Evolutionary conservation across 2,329 filamentous ascomycete genomes (phyloP), one percentile per base, ranked within the genome.

Genomic region (Diaporthe citrichinensis): DNA sequence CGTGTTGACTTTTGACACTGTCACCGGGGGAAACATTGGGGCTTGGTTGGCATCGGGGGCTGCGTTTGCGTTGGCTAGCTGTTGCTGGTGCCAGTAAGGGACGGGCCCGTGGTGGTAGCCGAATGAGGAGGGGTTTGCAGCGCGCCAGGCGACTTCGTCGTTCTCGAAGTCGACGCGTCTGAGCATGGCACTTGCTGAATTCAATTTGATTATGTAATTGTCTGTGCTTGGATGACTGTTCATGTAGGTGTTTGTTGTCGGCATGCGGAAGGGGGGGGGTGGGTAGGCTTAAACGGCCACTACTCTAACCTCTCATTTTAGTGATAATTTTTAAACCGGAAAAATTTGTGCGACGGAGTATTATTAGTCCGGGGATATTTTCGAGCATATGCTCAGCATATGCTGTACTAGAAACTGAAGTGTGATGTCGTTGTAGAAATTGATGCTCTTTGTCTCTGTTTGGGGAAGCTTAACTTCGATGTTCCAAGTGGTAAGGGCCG

Each of bases 1-100:
- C 3, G 49, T 68, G 15, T 53, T 68, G 65, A 28, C 65, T 20
- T 68, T 67, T 0, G 62, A 68, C 7, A 36, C 4, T 12, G 14
- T 25, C 1, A 36, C 5, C 0, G 44, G 23, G 7, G 10, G 4
- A 12, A 15, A n/a, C 7, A 14, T 2, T 3, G 15, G 12, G 2
- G 15, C 9, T 8, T 36, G 62, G 2, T 25, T 23, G 20, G 12
- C 62, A n/a, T 36, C 8, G 17, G 20, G 1, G 31, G 9, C n/a
- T 10, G 20, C 55, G 17, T n/a, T 36, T 4, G 41, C 61, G 5
- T 17, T 49, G 0, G 61, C 44, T 1, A 14, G 12, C 44, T 25
- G 36, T 3, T 44, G 62, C 20, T 34, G 62, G 3, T 68, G 20
- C 31, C 10, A 6, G 31, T 25, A 39, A 2, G 61, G 61, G 10